Base-by-base conservation (phyloP, 805 yeast species). In the Candida namnaoensis region DNA sequence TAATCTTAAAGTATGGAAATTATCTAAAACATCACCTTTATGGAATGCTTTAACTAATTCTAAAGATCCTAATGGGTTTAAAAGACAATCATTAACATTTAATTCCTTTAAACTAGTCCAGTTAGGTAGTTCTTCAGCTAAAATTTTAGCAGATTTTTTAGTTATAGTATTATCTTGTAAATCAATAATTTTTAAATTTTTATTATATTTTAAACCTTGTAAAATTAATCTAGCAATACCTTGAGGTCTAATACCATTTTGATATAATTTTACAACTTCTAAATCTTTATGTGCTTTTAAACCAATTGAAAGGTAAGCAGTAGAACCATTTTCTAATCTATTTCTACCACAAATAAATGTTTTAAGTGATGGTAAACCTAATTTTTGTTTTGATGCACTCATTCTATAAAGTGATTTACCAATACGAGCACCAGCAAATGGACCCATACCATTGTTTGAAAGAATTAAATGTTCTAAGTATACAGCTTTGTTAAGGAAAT, bases 361-460 rank as follows among this genome's bases (percentile, higher is more conserved):
- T 54, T 82, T 80, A 57, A 88, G 73, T 41, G 75, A 65, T 23
- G 73, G 68, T 35, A 65, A 64, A 28, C 58, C 53, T n/a, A 61
- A 58, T 38, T 61, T 61, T 48, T 68, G 60, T 64, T 88, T 88
- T 43, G 80, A 81, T 40, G 60, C 61, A 19, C 93, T 78, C 48
- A 91, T 72, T 51, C 74, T 72, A 65, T 70, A 86, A 38, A 93
- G 74, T 5, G 96, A 86, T 53, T 79, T 78, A 45, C 97, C 99
- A 47, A 93, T 85, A 60, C 95, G 77, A 43, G 91, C 82, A 53
- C 99, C 99, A 1, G 98, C 95, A 60, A 84, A 84, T 25, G 99
- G 99, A 32, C 99, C 99, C 79, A 93, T 82, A 42, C 99, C 99
- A 61, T 93, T 93, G 65, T 93, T 93, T 38, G 96, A 82, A 47